Evolutionary conservation across 768 basidiomycete genomes (phyloP).

Genomic region (Vararia minispora): DNA sequence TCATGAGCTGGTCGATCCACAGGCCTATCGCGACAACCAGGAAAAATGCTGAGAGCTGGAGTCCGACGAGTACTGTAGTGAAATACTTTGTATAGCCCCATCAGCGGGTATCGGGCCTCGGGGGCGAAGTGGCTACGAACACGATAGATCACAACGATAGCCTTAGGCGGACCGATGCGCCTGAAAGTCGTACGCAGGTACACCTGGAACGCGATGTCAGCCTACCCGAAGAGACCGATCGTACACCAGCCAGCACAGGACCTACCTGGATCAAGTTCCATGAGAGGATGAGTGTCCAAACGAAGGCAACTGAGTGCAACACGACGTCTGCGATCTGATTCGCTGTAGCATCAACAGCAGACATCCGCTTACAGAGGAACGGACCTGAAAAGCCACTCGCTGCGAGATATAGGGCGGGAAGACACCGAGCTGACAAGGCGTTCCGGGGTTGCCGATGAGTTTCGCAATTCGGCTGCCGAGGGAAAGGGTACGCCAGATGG

Average conservation of each 20-base stretch:
- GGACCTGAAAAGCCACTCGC: conserved; percentile 33
- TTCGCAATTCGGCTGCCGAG: conserved; percentile 24
- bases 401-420: conserved; percentile 32
- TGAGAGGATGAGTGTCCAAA: conserved; percentile 32
- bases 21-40: conserved; percentile 38
- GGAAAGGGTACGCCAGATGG: conserved; percentile 33
- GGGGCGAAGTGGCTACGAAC: conserved; percentile 25
- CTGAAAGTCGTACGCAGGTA: conserved; percentile 39
- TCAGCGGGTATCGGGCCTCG: no score
- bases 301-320: conserved; percentile 31
- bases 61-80: conserved; percentile 39
- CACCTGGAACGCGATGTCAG: conserved; percentile 18
- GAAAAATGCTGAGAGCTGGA: conserved; percentile 45
- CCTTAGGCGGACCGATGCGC: conserved; percentile 39
- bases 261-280: conserved; percentile 33
- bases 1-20: conserved; percentile 44
- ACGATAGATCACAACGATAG: conserved; percentile 39
- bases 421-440: conserved; percentile 39
- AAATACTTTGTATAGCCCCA: no score
- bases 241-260: background rate
- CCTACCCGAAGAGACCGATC: background rate
- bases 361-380: conserved; percentile 1
- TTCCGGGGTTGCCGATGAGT: conserved; percentile 26
- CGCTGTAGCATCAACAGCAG: background rate
- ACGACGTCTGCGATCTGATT: conserved; percentile 37